Evolutionary conservation across 2,329 filamentous ascomycete species (phyloP).

Genomic region (Ophiostoma piceae): DNA sequence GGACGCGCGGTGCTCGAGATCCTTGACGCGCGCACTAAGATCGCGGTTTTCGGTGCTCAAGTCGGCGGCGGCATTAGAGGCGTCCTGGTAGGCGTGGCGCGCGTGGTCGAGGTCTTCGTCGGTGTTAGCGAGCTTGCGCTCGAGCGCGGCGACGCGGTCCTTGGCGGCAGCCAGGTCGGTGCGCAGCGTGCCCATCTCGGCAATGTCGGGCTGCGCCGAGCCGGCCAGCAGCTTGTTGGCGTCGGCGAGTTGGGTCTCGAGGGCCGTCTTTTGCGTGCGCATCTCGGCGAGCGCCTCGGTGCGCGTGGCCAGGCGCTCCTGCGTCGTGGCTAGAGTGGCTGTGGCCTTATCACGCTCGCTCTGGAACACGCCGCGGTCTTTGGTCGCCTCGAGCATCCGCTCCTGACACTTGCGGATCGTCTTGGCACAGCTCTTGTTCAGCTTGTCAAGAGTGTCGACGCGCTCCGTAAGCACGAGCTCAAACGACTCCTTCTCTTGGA

Average conservation of each 20-base stretch:
- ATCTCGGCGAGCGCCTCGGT: slow-evolving; percentile 38
- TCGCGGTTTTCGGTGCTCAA: slow-evolving; percentile 44
- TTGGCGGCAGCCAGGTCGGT: slow-evolving; percentile 39
- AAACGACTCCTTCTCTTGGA: slow-evolving; percentile 32
- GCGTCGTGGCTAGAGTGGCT: slow-evolving; percentile 35
- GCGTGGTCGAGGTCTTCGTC: slow-evolving; percentile 52
- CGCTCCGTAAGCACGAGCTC: slow-evolving; percentile 33
- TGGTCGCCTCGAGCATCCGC: slow-evolving; percentile 46
- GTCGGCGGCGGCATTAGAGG: slow-evolving; percentile 45
- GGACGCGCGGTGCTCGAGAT: slow-evolving; percentile 40
- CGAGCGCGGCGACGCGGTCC: slow-evolving; percentile 37
- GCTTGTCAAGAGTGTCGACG: slow-evolving; percentile 42
- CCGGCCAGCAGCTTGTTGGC: slow-evolving; percentile 34
- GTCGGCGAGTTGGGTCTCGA: slow-evolving; percentile 38
- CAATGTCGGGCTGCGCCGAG: slow-evolving; percentile 34
- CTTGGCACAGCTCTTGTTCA: slow-evolving; percentile 43
- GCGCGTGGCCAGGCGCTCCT: slow-evolving; percentile 37
- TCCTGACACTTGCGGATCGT: slow-evolving; percentile 44
- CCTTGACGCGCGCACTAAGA: slow-evolving; percentile 40
- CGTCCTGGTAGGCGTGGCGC: slow-evolving; percentile 54
- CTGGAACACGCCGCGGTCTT: slow-evolving; percentile 47
- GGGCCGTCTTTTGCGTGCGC: slow-evolving; percentile 36
- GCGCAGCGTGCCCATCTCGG: slow-evolving; percentile 40
- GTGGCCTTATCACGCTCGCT: slow-evolving; percentile 39
- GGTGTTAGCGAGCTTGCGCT: slow-evolving; percentile 36